Base-by-base conservation (phyloP, 2,329 filamentous ascomycete genomes). In the Curvularia eragrostidis region DNA sequence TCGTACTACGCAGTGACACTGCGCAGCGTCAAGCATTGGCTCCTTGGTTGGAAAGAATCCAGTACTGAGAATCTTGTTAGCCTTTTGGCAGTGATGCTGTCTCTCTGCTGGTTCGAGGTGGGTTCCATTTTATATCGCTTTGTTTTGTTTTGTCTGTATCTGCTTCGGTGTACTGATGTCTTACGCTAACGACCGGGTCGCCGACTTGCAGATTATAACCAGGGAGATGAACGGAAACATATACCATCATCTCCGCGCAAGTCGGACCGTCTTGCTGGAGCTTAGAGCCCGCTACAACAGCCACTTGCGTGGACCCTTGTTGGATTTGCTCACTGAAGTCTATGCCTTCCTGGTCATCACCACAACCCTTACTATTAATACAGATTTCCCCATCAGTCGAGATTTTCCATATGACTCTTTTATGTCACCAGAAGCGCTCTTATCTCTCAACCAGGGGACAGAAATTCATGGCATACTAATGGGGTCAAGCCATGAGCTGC, bases 281-380 rank as follows among this genome's bases (percentile, higher is more conserved):
- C 19, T 54, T 19, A 23, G 44, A 49, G 26, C 21, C 28, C 26
- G 15, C 9, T 26, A 38, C 15, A 48, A 24, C 8, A n/a, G 47
- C 32, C 30, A 41, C 2, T 9, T 41, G 1, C 43, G 43, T 26
- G 34, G 13, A 24, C 38, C 36, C 9, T 24, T 49, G 13, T 28
- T 54, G 32, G 44, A 54, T 7, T 18, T 54, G 13, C 52, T 54
- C 18, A 54, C 52, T 4, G 52, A 54, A 18, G 30, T 49, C 44
- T 54, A 54, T 19, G 52, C 52, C 23, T 54, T 48, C 44, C 41
- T 48, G 9, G 52, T 44, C 32, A 49, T 54, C 36, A 24, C n/a
- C 18, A 18, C 52, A 18, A 54, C 36, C 36, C 7, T 54, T 6
- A 54, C 52, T 26, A n/a, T 54, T 10, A 13, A 9, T 18, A 48